These are phyloP conservation scores for Endocladia muricata DNA, from an alignment of 31 red algal species.

Conservation along the genomic window DNA sequence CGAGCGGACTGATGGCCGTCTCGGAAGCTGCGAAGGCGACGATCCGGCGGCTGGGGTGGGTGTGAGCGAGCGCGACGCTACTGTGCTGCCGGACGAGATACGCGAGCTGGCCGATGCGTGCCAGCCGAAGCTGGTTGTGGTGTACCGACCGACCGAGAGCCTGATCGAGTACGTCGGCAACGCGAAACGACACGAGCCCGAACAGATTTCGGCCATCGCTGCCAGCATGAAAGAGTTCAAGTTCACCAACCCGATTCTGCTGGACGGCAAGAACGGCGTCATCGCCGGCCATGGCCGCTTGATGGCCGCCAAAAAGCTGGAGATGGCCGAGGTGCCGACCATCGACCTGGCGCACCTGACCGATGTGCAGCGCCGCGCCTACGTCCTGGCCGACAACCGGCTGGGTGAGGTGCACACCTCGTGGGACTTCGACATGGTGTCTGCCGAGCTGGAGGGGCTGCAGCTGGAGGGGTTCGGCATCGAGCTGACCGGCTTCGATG, in stretches of 20 bases:
- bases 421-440: not conserved
- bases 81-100: too few species aligned
- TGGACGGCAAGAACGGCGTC: not conserved
- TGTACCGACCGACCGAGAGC: too few species aligned
- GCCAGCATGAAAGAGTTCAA: not conserved
- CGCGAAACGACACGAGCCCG: not conserved
- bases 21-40: too few species aligned
- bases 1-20: too few species aligned
- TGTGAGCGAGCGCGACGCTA: too few species aligned
- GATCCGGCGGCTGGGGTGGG: too few species aligned
- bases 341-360: not conserved
- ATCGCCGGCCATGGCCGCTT: conserved; percentile 7
- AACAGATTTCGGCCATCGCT: not conserved
- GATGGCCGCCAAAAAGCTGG: not conserved
- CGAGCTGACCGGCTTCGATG: not conserved
- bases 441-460: not conserved
- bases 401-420: not conserved
- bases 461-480: not conserved
- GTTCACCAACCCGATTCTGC: conserved; percentile 14
- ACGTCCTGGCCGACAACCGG: conserved; percentile 10
- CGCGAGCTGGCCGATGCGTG: too few species aligned
- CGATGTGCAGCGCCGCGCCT: not conserved
- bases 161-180: not conserved
- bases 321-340: not conserved
- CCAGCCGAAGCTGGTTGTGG: too few species aligned